Percentiles rank a stretch among this genome's conserved stretches.
These are phyloP conservation scores for Zalaria sp. DNA, from an alignment of 2,329 filamentous ascomycete genomes.

Conservation along the genomic window DNA sequence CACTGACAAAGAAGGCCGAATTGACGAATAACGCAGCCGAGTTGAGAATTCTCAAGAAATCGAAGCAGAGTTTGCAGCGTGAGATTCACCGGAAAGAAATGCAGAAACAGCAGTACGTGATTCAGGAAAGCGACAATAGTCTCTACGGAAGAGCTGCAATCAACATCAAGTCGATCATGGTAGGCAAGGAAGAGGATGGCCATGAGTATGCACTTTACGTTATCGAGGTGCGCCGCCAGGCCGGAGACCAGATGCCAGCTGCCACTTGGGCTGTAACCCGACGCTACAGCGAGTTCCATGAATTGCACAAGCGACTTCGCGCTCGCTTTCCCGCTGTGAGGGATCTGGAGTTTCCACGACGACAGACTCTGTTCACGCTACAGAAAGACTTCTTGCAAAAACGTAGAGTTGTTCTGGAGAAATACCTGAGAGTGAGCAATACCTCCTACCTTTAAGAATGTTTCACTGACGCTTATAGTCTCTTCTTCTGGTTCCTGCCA, in stretches of 20 bases:
- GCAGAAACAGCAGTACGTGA: constrained; percentile 89
- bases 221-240: constrained; percentile 78
- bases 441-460: background rate
- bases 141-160: constrained; percentile 83
- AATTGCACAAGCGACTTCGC: constrained; percentile 80
- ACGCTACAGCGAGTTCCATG: constrained; percentile 92
- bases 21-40: constrained; percentile 94
- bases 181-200: constrained; percentile 81
- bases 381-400: constrained; percentile 94
- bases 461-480: constrained; percentile 6
- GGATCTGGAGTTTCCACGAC: constrained; percentile 78
- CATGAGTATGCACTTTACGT: constrained; percentile 90
- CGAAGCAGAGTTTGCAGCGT: constrained; percentile 79
- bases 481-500: constrained; percentile 74
- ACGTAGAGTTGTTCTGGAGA: constrained; percentile 67
- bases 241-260: constrained; percentile 92
- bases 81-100: constrained; percentile 91
- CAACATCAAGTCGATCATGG: constrained; percentile 82
- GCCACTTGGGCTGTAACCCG: constrained; percentile 87
- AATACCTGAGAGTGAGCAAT: constrained; percentile 46
- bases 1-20: constrained; percentile 84
- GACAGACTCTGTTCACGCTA: constrained; percentile 89
- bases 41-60: constrained; percentile 81
- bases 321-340: constrained; percentile 76
- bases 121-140: constrained; percentile 96